phyloP scores from a whole-genome alignment of 176 grass and related monocot genomes.

The Dendrocalamus sinicus region DNA sequence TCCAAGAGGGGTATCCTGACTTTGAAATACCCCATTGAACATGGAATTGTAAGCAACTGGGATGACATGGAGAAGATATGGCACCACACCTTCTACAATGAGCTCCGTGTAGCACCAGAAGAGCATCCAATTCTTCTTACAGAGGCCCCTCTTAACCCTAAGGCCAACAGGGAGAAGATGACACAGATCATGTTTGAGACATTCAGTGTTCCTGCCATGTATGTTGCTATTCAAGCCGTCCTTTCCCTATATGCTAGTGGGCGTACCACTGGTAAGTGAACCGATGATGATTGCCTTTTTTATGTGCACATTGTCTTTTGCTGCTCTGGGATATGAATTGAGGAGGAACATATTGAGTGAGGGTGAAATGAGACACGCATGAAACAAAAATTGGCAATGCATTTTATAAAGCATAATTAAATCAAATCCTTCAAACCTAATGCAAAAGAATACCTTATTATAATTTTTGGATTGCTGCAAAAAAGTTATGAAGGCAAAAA shows the following conservation, averaged over 20 bases:
- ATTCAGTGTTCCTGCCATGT: conserved; percentile 85
- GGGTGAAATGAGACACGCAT: not conserved
- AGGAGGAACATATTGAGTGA: not conserved
- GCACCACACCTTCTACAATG: conserved; percentile 92
- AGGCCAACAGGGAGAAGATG: conserved; percentile 96
- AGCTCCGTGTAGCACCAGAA: conserved; percentile 89
- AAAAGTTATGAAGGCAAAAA: not conserved
- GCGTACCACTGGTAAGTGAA: conserved; percentile 77
- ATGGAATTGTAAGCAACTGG: conserved; percentile 91
- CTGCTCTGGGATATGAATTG: conserved; percentile 12
- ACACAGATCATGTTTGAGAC: conserved; percentile 97
- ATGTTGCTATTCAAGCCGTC: conserved; percentile 84
- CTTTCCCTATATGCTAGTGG: conserved; percentile 89
- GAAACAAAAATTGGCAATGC: not conserved
- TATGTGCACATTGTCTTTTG: conserved; percentile 2
- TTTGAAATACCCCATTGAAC: conserved; percentile 85
- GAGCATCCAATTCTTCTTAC: conserved; percentile 86
- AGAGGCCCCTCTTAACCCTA: conserved; percentile 79
- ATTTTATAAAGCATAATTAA: conserved; percentile 1
- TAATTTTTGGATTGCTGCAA: not conserved
- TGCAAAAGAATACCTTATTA: not conserved
- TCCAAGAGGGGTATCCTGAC: conserved; percentile 91
- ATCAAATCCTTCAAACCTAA: not conserved
- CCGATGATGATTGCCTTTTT: conserved; percentile 22
- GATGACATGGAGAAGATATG: conserved; percentile 96